These are phyloP conservation scores for Clavariopsis aquatica DNA, from an alignment of 495 filamentous ascomycete genomes.

Conservation along the genomic window DNA sequence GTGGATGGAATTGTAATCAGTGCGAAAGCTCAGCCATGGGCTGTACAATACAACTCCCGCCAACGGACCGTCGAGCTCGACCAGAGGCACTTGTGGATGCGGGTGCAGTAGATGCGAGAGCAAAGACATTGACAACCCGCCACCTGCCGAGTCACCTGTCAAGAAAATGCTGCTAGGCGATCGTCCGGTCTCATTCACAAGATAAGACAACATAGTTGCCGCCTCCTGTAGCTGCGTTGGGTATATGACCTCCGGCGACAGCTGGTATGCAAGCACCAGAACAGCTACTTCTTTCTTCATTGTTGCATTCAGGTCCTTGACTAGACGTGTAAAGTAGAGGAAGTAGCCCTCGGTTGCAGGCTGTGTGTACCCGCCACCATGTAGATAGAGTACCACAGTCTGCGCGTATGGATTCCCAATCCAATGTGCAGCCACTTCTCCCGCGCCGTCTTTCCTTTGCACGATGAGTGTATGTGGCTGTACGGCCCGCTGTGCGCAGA, in stretches of 20 bases:
- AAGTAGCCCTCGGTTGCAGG: neutral
- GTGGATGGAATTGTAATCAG: slow-evolving; percentile 1
- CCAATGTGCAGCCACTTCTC: slow-evolving; percentile 2
- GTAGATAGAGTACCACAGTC: slow-evolving; percentile 11
- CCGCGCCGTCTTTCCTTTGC: neutral
- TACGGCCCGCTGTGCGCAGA: slow-evolving; percentile 7
- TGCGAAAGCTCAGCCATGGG: slow-evolving; percentile 20
- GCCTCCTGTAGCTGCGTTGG: slow-evolving; percentile 12
- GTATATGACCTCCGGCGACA: slow-evolving; percentile 13
- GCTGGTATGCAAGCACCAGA: slow-evolving; percentile 8
- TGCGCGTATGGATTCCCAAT: slow-evolving; percentile 12
- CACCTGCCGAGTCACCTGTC: slow-evolving; percentile 22
- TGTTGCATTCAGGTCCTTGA: slow-evolving; percentile 1
- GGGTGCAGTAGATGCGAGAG: slow-evolving; percentile 20
- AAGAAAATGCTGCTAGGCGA: slow-evolving; percentile 15
- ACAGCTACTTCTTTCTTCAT: neutral
- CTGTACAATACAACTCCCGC: slow-evolving; percentile 3
- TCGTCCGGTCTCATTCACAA: slow-evolving; percentile 4
- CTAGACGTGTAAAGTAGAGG: slow-evolving; percentile 2
- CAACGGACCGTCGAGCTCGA: slow-evolving; percentile 12
- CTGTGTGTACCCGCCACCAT: slow-evolving; percentile 26
- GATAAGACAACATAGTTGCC: neutral
- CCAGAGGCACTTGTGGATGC: neutral
- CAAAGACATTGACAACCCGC: slow-evolving; percentile 5
- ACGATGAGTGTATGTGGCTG: neutral